Percentiles rank a stretch among this genome's conserved stretches.
Evolutionary conservation across 2,329 filamentous ascomycete genomes (phyloP).

Genomic region (Tricladium varicosporioides): DNA sequence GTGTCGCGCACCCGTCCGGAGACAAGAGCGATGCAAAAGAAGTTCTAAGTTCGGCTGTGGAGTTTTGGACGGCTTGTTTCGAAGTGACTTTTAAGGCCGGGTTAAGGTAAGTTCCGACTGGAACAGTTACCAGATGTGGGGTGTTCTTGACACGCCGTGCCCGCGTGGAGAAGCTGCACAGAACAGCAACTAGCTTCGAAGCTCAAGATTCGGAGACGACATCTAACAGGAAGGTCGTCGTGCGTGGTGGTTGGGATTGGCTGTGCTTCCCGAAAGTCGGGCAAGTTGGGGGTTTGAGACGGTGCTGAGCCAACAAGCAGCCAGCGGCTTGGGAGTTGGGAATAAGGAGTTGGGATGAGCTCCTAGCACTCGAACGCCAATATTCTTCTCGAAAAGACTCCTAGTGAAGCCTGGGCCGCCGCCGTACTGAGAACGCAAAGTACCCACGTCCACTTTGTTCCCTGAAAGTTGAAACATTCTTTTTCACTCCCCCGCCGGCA

Average conservation of each 20-base stretch:
- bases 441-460: not conserved
- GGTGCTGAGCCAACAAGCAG: not conserved
- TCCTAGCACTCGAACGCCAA: no score
- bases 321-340: not conserved
- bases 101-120: conserved; percentile 13
- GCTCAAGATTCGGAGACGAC: not conserved
- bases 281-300: not conserved
- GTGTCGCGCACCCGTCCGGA: not conserved
- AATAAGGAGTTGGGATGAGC: not conserved
- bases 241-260: not conserved
- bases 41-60: not conserved
- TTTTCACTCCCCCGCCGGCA: not conserved
- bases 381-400: no score
- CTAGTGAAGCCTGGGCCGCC: not conserved
- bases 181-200: not conserved
- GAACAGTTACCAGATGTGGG: conserved; percentile 2
- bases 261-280: not conserved
- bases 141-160: conserved; percentile 3
- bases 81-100: conserved; percentile 5
- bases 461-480: not conserved
- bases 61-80: conserved; percentile 11
- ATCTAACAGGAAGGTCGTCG: conserved; percentile 1
- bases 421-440: no score
- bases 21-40: not conserved
- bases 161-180: conserved; percentile 1